Evolutionary conservation across 768 basidiomycete genomes (phyloP), one percentile per base, ranked within the genome.

Genomic region (Lactifluus pinguis): DNA sequence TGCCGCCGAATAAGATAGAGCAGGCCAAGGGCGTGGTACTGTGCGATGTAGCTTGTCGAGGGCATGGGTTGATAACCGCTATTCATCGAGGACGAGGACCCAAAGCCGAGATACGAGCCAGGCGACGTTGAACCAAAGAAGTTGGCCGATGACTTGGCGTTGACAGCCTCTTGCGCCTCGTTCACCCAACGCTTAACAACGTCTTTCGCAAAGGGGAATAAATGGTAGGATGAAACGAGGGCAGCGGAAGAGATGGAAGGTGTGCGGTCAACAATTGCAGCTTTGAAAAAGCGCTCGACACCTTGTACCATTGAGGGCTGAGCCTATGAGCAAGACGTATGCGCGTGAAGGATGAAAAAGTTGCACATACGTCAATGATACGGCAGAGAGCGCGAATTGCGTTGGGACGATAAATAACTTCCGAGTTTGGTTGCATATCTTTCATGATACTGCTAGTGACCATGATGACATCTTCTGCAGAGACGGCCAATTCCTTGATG

Each of bases 141-240:
- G 5, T 84, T 81, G 1, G 83, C 75, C 0, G 85, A 82, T 0
- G 87, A 80, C 72, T 97, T 98, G 6, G 92, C 85, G 70, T 84
- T 94, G 66, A 97, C 88, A 0, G 97, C 92, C 72, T 99, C 97
- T 69, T 98, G 94, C 1, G 88, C 92, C 74, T 99, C 97, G 73
- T 98, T 98, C n/a, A 92, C 92, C 97, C 97, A 99, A 68, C 97
- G 87, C 70, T 92, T 95, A 63, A 98, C 95, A 53, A 98, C 92
- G 65, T 98, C 92, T 70, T 92, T 93, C 1, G 95, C 91, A 62
- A 84, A 77, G 51, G 93, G 93, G 80, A 87, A 95, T 62, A 98
- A 83, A 74, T 99, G 95, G 71, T 98, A 98, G 2, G 97, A 88
- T 14, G 97, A 98, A 49, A 99, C 91, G 68, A 99, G 83, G 4